These are phyloP conservation scores for Lanmaoa rubissima DNA, from an alignment of 768 basidiomycete species.

Conservation along the genomic window DNA sequence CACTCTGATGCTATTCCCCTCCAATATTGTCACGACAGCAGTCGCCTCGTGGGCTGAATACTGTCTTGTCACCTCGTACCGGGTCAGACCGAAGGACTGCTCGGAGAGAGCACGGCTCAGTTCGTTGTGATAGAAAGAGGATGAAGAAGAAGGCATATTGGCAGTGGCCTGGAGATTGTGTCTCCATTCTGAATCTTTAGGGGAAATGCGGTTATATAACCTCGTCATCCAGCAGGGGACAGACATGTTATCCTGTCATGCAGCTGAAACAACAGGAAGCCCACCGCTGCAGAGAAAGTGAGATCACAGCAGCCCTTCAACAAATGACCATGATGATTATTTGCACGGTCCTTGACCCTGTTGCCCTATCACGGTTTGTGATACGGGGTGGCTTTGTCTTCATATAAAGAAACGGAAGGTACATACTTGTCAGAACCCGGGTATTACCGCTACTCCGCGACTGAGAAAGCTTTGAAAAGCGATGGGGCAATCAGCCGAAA, in stretches of 20 bases:
- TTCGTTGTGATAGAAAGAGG: slow-evolving; percentile 43
- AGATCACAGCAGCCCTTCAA: slow-evolving; percentile 20
- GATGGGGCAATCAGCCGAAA: slow-evolving; percentile 8
- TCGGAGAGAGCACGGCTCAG: slow-evolving; percentile 54
- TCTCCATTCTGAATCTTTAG: slow-evolving; percentile 19
- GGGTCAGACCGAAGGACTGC: slow-evolving; percentile 54
- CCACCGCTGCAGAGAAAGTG: slow-evolving; percentile 14
- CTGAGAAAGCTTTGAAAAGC: slow-evolving; percentile 2
- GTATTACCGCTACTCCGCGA: slow-evolving; percentile 10
- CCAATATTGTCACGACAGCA: slow-evolving; percentile 55
- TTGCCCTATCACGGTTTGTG: slow-evolving; percentile 23
- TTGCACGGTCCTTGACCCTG: slow-evolving; percentile 27
- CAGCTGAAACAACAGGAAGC: slow-evolving; percentile 1
- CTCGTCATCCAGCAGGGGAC: slow-evolving; percentile 25
- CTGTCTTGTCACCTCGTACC: slow-evolving; percentile 40
- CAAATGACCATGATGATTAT: slow-evolving; percentile 20
- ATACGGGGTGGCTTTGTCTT: slow-evolving; percentile 11
- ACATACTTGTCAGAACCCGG: slow-evolving; percentile 5
- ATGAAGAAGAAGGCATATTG: slow-evolving; percentile 18
- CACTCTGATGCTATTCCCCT: slow-evolving; percentile 48
- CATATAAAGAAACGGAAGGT: slow-evolving; percentile 1
- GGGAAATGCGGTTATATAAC: slow-evolving; percentile 28
- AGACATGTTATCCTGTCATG: slow-evolving; percentile 22
- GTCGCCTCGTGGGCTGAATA: slow-evolving; percentile 46
- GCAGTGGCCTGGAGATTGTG: slow-evolving; percentile 1